Evolutionary conservation across 345 rosid genomes (phyloP).

Genomic region (Eucalyptus lansdowneana): DNA sequence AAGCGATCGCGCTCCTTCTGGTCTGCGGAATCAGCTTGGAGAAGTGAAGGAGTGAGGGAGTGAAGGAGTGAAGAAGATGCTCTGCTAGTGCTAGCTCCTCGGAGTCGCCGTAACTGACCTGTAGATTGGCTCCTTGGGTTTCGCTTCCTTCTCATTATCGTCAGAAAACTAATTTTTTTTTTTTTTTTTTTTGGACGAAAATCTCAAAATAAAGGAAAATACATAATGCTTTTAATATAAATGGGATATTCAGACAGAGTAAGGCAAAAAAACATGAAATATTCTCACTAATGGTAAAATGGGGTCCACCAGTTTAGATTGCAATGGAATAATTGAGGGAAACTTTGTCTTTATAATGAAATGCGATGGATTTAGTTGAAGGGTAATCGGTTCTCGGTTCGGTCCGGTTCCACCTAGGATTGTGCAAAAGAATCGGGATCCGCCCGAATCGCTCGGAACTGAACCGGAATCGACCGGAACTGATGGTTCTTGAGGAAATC

Average conservation of each 20-base stretch:
- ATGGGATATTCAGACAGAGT: background rate
- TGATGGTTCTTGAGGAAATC: too few relatives aligned
- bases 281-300: background rate
- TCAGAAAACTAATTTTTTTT: background rate
- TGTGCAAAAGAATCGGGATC: too few relatives aligned
- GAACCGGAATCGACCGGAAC: too few relatives aligned
- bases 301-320: background rate
- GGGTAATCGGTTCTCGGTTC: too few relatives aligned
- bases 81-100: background rate
- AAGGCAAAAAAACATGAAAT: too few relatives aligned
- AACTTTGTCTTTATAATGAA: background rate
- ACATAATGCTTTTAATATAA: too few relatives aligned
- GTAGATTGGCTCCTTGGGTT: background rate
- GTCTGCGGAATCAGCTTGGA: background rate
- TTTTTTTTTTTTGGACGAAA: background rate
- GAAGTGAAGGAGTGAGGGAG: background rate
- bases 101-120: background rate
- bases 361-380: background rate
- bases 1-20: background rate
- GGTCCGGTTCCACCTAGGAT: too few relatives aligned
- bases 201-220: background rate
- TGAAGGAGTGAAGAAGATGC: background rate
- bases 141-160: background rate
- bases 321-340: background rate
- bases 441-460: rapidly evolving